These are phyloP conservation scores for Aspergillus fumigatiaffinis DNA, from an alignment of 2,329 filamentous ascomycete genomes.

Conservation along the genomic window DNA sequence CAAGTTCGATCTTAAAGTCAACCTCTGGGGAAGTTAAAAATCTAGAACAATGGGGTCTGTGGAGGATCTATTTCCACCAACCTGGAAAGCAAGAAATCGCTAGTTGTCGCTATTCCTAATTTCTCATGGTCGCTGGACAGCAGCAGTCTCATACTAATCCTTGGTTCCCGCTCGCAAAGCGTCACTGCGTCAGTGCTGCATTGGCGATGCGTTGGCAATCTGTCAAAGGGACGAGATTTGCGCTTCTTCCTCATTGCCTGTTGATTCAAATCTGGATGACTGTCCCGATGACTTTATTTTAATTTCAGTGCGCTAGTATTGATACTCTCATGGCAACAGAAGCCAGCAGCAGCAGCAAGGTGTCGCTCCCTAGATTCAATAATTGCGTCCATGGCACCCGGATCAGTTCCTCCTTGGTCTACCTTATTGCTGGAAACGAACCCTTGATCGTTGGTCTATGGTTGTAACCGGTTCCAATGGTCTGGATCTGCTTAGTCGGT, in stretches of 20 bases:
- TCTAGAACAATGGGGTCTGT: background rate
- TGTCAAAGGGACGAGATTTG: background rate
- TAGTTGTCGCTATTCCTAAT: background rate
- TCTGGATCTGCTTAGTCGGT: background rate
- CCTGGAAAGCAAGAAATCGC: background rate
- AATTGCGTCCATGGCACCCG: background rate
- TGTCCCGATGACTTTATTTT: background rate
- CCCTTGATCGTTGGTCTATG: background rate
- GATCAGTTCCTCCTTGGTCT: background rate
- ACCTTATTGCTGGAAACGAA: background rate
- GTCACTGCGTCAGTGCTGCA: background rate
- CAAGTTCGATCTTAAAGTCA: background rate
- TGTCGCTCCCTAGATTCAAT: background rate
- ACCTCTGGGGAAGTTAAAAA: background rate
- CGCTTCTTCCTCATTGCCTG: background rate
- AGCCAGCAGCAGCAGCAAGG: background rate
- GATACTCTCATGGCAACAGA: background rate
- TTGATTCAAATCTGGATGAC: background rate
- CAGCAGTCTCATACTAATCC: background rate
- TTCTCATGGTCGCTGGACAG: background rate
- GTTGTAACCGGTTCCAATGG: background rate
- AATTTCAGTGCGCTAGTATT: background rate
- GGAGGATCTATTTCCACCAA: background rate
- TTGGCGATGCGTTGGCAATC: background rate
- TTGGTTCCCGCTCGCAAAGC: too few species aligned